Percentiles rank a stretch among this genome's conserved stretches.
Evolutionary conservation across 78 protist species (phyloP).

Genomic region (Dictyostelium citrinum): DNA sequence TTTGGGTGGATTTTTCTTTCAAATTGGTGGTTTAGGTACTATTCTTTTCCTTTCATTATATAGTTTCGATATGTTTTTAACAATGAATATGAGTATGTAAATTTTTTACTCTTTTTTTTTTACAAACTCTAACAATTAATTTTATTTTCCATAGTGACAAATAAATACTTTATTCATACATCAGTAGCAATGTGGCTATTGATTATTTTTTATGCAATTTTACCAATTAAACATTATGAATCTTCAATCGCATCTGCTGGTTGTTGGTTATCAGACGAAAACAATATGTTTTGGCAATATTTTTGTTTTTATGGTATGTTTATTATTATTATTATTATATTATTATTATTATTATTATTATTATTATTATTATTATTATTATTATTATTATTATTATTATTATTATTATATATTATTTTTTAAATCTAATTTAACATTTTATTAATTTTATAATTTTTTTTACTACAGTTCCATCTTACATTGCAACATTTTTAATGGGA

Average conservation of each 20-base stretch:
- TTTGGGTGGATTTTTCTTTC: background rate
- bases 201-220: background rate
- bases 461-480: background rate
- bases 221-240: conserved; percentile 7
- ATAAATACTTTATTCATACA: background rate
- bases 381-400: too few relatives aligned
- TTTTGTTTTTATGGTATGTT: conserved; percentile 18
- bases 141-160: background rate
- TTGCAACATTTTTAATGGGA: background rate
- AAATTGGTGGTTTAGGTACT: conserved; percentile 6
- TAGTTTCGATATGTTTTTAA: conserved; percentile 1
- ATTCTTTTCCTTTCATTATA: background rate
- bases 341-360: too few relatives aligned
- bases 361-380: too few relatives aligned
- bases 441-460: too few relatives aligned
- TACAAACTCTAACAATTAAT: background rate
- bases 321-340: background rate
- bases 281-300: conserved; percentile 6
- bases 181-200: background rate
- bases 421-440: too few relatives aligned
- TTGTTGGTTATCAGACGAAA: background rate
- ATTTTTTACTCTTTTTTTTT: background rate
- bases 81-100: conserved; percentile 7
- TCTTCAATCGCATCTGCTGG: conserved; percentile 6
- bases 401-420: too few relatives aligned